phyloP scores from a whole-genome alignment of 306 rosid species.

The Clitoria ternatea region DNA sequence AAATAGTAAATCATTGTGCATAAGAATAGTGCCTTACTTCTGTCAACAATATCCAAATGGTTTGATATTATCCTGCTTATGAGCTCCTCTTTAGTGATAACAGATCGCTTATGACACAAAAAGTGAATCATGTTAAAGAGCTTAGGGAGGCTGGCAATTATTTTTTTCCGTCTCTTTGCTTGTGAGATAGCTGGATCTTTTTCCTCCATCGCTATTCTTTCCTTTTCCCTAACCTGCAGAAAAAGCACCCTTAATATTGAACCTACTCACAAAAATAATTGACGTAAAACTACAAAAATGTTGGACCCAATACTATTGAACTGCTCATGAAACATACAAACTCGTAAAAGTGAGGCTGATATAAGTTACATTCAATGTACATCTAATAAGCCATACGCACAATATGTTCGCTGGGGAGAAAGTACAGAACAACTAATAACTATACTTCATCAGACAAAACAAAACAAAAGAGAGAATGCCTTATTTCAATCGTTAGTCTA shows the following conservation, averaged over 20 bases:
- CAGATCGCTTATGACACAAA: constrained; percentile 52
- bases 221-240: constrained; percentile 80
- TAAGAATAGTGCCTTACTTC: constrained; percentile 40
- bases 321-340: background rate
- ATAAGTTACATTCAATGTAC: background rate
- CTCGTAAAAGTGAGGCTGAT: background rate
- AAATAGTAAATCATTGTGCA: background rate
- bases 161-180: constrained; percentile 66
- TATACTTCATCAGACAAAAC: background rate
- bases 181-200: constrained; percentile 60
- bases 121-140: constrained; percentile 69
- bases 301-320: background rate
- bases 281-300: background rate
- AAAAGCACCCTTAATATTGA: constrained; percentile 13
- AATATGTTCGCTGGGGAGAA: background rate
- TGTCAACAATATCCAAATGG: constrained; percentile 49
- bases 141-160: constrained; percentile 67
- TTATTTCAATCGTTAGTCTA: background rate
- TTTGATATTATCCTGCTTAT: constrained; percentile 52
- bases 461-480: background rate
- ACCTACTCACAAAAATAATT: background rate
- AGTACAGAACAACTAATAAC: background rate
- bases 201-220: constrained; percentile 60
- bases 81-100: constrained; percentile 66
- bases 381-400: background rate